A percentile compares a stretch with the other conserved stretches of the same genome.
Evolutionary conservation across 2,329 filamentous ascomycete genomes (phyloP).

Genomic region (Aureobasidium melanogenum): DNA sequence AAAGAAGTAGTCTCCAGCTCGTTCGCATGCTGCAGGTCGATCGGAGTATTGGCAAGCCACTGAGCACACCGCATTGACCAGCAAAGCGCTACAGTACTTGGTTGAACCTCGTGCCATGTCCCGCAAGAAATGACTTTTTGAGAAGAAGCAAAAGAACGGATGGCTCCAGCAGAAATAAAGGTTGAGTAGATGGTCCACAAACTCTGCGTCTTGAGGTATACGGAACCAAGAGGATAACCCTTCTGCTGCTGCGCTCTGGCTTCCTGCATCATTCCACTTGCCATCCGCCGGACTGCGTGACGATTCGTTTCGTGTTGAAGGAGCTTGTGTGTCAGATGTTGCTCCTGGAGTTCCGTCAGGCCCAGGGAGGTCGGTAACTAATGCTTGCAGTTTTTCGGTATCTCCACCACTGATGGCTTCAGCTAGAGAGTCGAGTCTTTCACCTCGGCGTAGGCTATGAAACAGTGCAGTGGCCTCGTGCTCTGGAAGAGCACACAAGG

Average conservation of each 20-base stretch:
- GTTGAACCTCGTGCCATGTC: conserved; percentile 54
- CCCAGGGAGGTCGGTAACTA: conserved; percentile 8
- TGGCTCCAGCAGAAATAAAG: conserved; percentile 52
- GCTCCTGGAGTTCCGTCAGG: not conserved
- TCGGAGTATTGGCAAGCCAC: conserved; percentile 42
- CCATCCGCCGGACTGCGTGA: not conserved
- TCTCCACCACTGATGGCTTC: conserved; percentile 9
- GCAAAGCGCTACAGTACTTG: conserved; percentile 55
- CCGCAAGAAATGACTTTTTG: conserved; percentile 59
- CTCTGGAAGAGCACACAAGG: conserved; percentile 37
- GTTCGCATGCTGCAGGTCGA: conserved; percentile 53
- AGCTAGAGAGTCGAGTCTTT: conserved; percentile 11
- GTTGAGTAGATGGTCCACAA: conserved; percentile 27
- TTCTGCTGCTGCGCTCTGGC: not conserved
- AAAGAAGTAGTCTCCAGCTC: conserved; percentile 67
- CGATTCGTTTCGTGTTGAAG: not conserved
- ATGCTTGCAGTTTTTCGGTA: conserved; percentile 4
- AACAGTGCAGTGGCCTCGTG: conserved; percentile 34
- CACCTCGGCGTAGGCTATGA: conserved; percentile 31
- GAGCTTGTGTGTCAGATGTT: not conserved
- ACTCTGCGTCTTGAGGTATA: conserved; percentile 25
- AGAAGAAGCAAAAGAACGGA: conserved; percentile 64
- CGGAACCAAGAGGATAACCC: conserved; percentile 21
- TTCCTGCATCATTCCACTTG: not conserved
- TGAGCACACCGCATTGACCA: conserved; percentile 27